phyloP scores from a whole-genome alignment of 371 early-diverging fungal genomes.

The Mortierella sp. region DNA sequence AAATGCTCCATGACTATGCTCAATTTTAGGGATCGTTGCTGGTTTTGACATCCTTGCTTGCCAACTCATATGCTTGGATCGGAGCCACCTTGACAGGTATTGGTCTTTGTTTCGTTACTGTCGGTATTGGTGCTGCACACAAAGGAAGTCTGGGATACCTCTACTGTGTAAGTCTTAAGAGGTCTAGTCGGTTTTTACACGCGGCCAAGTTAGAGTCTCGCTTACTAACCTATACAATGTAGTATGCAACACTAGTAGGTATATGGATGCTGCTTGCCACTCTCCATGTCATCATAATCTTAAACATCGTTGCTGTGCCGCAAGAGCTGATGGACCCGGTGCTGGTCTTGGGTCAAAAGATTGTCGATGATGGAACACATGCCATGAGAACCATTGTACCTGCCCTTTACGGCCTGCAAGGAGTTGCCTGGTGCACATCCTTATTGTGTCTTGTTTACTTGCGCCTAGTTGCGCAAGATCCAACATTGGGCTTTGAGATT shows the following conservation, averaged over 20 bases:
- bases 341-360: slow-evolving; percentile 23
- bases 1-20: background rate
- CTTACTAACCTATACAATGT: background rate
- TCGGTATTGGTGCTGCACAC: slow-evolving; percentile 47
- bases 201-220: background rate
- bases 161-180: slow-evolving; percentile 17
- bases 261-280: slow-evolving; percentile 36
- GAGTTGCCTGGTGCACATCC: slow-evolving; percentile 31
- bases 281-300: slow-evolving; percentile 27
- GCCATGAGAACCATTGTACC: slow-evolving; percentile 21
- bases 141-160: slow-evolving; percentile 35
- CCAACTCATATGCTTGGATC: slow-evolving; percentile 42
- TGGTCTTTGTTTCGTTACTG: slow-evolving; percentile 26
- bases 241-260: slow-evolving; percentile 46
- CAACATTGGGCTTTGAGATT: slow-evolving; percentile 22
- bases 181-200: background rate
- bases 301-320: slow-evolving; percentile 22
- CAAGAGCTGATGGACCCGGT: slow-evolving; percentile 11
- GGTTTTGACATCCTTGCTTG: slow-evolving; percentile 37
- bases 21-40: slow-evolving; percentile 26
- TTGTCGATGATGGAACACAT: slow-evolving; percentile 16
- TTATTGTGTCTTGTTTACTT: slow-evolving; percentile 21
- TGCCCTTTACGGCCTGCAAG: slow-evolving; percentile 28
- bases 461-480: slow-evolving; percentile 14
- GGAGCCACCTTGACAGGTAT: slow-evolving; percentile 26